Conservation (phyloP, 2,329 filamentous ascomycete genomes). For the Aspergillus tamarii region DNA sequence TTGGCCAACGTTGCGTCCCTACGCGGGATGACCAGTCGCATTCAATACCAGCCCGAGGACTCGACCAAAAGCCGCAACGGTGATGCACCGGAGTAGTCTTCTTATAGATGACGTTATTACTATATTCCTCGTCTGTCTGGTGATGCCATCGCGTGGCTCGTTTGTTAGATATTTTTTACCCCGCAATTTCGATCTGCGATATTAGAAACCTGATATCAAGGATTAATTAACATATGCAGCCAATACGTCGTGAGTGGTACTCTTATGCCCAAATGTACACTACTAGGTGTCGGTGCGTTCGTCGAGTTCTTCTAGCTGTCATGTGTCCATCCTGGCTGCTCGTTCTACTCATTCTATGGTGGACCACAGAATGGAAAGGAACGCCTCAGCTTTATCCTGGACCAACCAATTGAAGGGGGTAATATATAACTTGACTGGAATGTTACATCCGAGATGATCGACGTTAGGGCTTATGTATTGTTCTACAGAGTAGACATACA, state of each 20-base stretch:
- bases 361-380: neutral
- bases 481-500: neutral
- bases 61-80: constrained; percentile 5
- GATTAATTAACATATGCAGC: constrained; percentile 9
- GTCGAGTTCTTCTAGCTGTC: neutral
- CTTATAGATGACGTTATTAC: neutral
- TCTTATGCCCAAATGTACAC: neutral
- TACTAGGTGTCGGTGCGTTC: neutral
- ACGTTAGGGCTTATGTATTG: neutral
- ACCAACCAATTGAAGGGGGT: neutral
- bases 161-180: constrained; percentile 13
- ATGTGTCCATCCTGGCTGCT: neutral
- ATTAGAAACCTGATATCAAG: neutral
- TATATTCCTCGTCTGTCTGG: constrained; percentile 18
- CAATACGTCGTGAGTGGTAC: constrained; percentile 12
- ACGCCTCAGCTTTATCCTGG: neutral
- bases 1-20: constrained; percentile 1
- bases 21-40: neutral
- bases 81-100: neutral
- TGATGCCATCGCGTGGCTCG: constrained; percentile 23
- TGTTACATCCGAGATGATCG: constrained; percentile 4
- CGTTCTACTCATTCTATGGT: neutral
- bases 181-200: constrained; percentile 10
- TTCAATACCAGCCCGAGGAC: constrained; percentile 6
- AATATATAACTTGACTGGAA: neutral